Percentiles rank a stretch among this genome's conserved stretches.
phyloP scores from a whole-genome alignment of 768 basidiomycete species.

The Suillus subluteus region DNA sequence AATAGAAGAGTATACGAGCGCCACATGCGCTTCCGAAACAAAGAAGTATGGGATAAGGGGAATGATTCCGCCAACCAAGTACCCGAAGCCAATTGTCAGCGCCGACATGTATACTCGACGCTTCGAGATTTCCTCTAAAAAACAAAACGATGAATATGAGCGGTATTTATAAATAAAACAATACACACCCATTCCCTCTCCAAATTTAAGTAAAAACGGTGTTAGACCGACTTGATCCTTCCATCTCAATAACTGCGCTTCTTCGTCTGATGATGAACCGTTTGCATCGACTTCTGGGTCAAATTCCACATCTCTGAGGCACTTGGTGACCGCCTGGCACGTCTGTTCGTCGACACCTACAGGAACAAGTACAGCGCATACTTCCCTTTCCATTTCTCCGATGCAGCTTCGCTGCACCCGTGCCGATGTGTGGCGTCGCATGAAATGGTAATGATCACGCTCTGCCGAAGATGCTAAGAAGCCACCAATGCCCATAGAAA shows the following conservation, averaged over 20 bases:
- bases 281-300: slow-evolving; percentile 31
- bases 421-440: slow-evolving; percentile 69
- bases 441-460: slow-evolving; percentile 90
- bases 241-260: slow-evolving; percentile 63
- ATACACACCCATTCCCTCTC: slow-evolving; percentile 81
- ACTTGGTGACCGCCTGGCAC: slow-evolving; percentile 79
- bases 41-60: slow-evolving; percentile 95
- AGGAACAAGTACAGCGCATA: slow-evolving; percentile 82
- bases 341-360: slow-evolving; percentile 87
- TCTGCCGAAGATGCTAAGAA: slow-evolving; percentile 98
- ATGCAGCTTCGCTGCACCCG: slow-evolving; percentile 87
- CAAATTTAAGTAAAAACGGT: slow-evolving; percentile 93
- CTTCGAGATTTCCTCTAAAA: slow-evolving; percentile 84
- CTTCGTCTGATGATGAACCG: slow-evolving; percentile 48
- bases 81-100: slow-evolving; percentile 93
- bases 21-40: slow-evolving; percentile 66
- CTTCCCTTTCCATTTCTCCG: slow-evolving; percentile 97
- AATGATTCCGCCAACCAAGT: slow-evolving; percentile 91
- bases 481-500: slow-evolving; percentile 98
- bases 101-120: slow-evolving; percentile 87
- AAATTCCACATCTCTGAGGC: slow-evolving; percentile 69
- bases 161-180: not conserved
- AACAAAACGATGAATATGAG: not conserved
- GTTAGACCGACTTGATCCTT: slow-evolving; percentile 85
- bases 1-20: slow-evolving; percentile 70